These are phyloP conservation scores for Neolecta irregularis DNA, from an alignment of 1,139 yeast species.

Conservation along the genomic window DNA sequence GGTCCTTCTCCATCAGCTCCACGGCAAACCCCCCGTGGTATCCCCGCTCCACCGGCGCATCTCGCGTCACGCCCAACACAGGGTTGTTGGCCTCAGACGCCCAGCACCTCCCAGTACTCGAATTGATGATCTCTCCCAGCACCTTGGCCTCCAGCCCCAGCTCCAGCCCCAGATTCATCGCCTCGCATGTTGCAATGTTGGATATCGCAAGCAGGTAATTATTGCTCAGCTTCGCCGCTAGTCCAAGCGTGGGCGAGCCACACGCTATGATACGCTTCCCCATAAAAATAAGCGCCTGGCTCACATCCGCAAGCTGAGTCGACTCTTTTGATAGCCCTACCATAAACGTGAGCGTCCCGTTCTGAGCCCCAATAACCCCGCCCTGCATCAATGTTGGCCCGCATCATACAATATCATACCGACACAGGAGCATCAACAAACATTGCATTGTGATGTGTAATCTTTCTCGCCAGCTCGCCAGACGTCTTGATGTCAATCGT, in stretches of 20 bases:
- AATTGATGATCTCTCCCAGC: constrained; percentile 39
- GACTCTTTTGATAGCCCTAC: constrained; percentile 29
- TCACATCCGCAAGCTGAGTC: constrained; percentile 16
- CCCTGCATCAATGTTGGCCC: too few species aligned
- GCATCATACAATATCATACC: too few species aligned
- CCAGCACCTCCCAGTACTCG: constrained; percentile 49
- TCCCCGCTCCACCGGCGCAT: constrained; percentile 36
- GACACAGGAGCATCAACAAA: constrained; percentile 46
- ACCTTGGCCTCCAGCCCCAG: constrained; percentile 37
- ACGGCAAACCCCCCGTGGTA: constrained; percentile 43
- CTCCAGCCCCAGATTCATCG: constrained; percentile 42
- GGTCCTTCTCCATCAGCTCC: constrained; percentile 40
- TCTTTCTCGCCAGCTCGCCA: constrained; percentile 22
- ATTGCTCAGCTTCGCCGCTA: constrained; percentile 45
- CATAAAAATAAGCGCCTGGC: constrained; percentile 24
- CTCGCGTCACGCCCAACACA: constrained; percentile 34
- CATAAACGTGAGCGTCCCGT: constrained; percentile 44
- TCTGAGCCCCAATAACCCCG: constrained; percentile 45
- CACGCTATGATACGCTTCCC: constrained; percentile 41
- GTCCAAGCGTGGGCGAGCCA: constrained; percentile 42
- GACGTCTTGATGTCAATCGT: constrained; percentile 43
- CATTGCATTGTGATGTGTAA: constrained; percentile 15
- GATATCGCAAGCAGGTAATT: constrained; percentile 44
- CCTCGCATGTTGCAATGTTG: constrained; percentile 46
- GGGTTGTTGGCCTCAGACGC: constrained; percentile 48